A percentile compares a stretch with the other conserved stretches of the same genome.
These are phyloP conservation scores for Mortierella sp. DNA, from an alignment of 371 early-diverging fungal genomes.

Conservation along the genomic window DNA sequence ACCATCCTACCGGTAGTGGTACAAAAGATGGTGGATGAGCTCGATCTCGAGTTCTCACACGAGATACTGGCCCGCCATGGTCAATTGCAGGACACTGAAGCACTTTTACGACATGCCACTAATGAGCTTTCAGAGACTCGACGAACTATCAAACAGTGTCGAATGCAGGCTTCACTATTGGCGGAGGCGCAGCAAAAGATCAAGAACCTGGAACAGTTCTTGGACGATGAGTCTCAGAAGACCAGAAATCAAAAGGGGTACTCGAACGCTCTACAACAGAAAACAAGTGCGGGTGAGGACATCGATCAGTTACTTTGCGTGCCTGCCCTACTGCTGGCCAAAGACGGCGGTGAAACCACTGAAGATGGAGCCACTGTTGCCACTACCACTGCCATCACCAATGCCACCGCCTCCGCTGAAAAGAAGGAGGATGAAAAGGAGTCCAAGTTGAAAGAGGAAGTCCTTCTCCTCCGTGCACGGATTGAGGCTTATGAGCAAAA, in stretches of 20 bases:
- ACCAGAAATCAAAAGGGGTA: conserved; percentile 38
- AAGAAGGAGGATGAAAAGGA: conserved; percentile 19
- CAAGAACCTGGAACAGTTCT: conserved; percentile 58
- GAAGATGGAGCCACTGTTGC: background rate
- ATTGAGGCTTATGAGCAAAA: conserved; percentile 61
- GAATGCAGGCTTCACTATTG: conserved; percentile 59
- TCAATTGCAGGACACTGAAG: conserved; percentile 69
- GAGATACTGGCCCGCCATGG: conserved; percentile 70
- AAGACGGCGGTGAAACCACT: background rate
- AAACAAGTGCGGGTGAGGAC: conserved; percentile 9
- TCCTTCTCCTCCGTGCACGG: conserved; percentile 56
- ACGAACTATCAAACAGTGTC: conserved; percentile 64
- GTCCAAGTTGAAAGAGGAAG: conserved; percentile 38
- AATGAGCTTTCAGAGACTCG: conserved; percentile 75
- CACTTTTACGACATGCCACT: conserved; percentile 68
- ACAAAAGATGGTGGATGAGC: conserved; percentile 74
- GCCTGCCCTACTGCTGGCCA: background rate
- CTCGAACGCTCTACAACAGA: conserved; percentile 14
- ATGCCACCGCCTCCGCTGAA: no score
- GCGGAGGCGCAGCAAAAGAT: conserved; percentile 69
- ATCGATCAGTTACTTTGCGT: conserved; percentile 12
- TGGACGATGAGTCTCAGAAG: conserved; percentile 52
- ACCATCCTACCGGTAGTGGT: conserved; percentile 56
- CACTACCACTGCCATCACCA: no score
- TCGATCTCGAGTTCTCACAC: conserved; percentile 72